These are phyloP conservation scores for Mimosa bimucronata DNA, from an alignment of 306 rosid genomes.

Conservation along the genomic window DNA sequence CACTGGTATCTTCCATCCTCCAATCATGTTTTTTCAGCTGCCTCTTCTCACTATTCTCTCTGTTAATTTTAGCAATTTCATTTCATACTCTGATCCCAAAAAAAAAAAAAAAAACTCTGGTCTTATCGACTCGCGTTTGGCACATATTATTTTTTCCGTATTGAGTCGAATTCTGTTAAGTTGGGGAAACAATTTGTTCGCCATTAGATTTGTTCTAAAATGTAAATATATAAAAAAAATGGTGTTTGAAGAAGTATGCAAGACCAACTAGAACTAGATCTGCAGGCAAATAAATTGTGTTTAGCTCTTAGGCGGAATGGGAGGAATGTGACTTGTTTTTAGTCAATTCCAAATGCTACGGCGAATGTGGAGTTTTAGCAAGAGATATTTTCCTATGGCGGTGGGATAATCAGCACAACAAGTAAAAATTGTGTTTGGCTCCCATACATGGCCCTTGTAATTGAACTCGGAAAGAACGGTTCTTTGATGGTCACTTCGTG, in stretches of 20 bases:
- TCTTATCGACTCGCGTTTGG: background rate
- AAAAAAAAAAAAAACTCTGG: too few species aligned
- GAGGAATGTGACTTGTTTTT: background rate
- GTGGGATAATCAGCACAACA: background rate
- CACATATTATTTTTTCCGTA: background rate
- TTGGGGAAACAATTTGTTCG: background rate
- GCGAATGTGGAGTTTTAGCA: background rate
- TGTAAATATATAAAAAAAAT: background rate
- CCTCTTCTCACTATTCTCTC: background rate
- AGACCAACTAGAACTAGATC: background rate
- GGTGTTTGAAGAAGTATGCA: background rate
- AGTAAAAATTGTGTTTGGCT: background rate
- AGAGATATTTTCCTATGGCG: background rate
- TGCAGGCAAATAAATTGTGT: background rate
- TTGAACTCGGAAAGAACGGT: background rate
- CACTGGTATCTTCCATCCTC: background rate
- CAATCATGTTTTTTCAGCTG: background rate
- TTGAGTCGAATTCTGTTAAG: background rate
- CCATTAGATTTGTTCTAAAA: background rate
- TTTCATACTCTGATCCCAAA: background rate
- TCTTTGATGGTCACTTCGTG: background rate
- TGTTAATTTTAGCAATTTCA: background rate
- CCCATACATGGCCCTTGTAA: background rate
- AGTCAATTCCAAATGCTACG: conserved; percentile 1
- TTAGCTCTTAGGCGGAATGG: background rate